Evolutionary conservation across 2,329 filamentous ascomycete genomes (phyloP), one percentile per base, ranked within the genome.

Genomic region (Sporothrix dimorphospora): DNA sequence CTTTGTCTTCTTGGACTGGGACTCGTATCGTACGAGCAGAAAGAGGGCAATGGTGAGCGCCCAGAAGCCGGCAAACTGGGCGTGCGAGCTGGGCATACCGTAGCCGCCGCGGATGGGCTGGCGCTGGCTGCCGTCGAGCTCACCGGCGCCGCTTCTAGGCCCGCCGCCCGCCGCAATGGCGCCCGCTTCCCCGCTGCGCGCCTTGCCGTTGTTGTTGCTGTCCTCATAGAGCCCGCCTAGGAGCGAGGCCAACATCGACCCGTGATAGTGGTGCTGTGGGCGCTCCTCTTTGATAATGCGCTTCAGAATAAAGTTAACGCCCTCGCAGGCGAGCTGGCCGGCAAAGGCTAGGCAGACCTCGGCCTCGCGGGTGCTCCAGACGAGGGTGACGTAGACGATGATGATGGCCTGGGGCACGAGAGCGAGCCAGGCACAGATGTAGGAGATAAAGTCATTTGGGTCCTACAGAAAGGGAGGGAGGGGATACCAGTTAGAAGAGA

Each of bases 51-150:
- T 83, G 74, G 92, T 96, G 72, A 97, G 83, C 72, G 93, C 91
- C 87, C 97, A 98, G 85, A 94, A 99, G 71, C 92, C 88, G 74
- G 95, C 92, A 80, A 98, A 99, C 83, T 99, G 96, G 9, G 96
- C 92, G 82, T 99, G 96, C 49, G 94, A 98, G 75, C 84, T 87
- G 70, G 96, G 96, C 97, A 99, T 99, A 77, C 96, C 97, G 79
- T 99, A 99, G 75, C 96, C 96, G 24, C 69, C 65, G 21, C 66
- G 74, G 42, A 74, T 63, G 5, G 72, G 73, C 40, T 71, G 65
- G 3, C 57, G 71, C 3, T 57, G 71, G 51, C 61, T 40, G n/a
- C 30, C 59, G 8, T 30, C 55, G 27, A 27, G 30, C 16, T 34
- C 69, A 21, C 42, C 24, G n/a, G 27, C 38, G 42, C 42, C 14